Conservation (phyloP, 257 asterid species). For the Solanum lycopersicoides region DNA sequence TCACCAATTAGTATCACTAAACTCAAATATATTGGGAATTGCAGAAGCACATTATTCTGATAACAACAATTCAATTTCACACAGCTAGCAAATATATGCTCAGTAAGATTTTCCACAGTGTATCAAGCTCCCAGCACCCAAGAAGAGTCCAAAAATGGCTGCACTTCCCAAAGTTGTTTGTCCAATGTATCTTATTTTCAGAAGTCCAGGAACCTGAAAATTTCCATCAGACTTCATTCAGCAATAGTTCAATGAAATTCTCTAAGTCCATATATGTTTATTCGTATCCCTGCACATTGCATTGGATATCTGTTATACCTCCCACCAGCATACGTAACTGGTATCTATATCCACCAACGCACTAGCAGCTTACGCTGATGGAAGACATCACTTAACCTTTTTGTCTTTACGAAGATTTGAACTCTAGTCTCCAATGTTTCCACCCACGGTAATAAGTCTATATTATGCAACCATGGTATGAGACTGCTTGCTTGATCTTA, state of each 20-base stretch:
- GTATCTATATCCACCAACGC: background rate
- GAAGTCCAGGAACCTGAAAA: constrained; percentile 72
- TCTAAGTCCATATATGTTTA: background rate
- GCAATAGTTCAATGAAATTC: background rate
- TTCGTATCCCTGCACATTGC: background rate
- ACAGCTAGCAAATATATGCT: background rate
- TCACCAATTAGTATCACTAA: background rate
- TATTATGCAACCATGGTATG: background rate
- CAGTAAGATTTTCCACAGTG: constrained; percentile 58
- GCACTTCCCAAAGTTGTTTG: constrained; percentile 84
- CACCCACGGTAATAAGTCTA: background rate
- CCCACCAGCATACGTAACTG: background rate
- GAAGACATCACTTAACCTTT: background rate
- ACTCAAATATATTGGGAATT: background rate
- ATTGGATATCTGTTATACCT: background rate
- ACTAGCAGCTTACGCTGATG: background rate
- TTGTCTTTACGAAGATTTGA: background rate
- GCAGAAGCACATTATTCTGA: background rate
- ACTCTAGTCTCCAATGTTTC: background rate
- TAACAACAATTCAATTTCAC: background rate
- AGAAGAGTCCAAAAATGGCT: background rate
- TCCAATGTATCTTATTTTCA: constrained; percentile 76
- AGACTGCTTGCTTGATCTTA: background rate
- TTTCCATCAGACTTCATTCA: background rate
- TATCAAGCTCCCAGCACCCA: constrained; percentile 29